A percentile compares a stretch with the other conserved stretches of the same genome.
Evolutionary conservation across 306 rosid species (phyloP).

Genomic region (Cucurbita argyrosperma): DNA sequence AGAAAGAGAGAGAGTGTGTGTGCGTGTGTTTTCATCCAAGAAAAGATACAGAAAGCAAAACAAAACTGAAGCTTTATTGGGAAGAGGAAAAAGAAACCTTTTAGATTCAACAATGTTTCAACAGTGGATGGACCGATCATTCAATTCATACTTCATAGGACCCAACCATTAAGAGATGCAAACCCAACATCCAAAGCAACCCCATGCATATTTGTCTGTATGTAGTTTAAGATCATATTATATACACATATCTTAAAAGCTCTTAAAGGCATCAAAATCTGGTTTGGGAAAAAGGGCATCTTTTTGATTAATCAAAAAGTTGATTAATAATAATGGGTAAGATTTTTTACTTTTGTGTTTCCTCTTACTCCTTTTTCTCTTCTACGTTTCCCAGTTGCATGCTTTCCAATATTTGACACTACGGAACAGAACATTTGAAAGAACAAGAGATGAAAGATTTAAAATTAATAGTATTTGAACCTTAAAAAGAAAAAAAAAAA

Average conservation of each 20-base stretch:
- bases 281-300: background rate
- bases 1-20: background rate
- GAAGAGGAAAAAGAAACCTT: conserved; percentile 4
- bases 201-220: background rate
- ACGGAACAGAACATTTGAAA: background rate
- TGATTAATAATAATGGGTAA: background rate
- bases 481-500: background rate
- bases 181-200: background rate
- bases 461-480: background rate
- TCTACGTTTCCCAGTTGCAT: background rate
- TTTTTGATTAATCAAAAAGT: background rate
- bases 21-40: conserved; percentile 1
- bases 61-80: conserved; percentile 11
- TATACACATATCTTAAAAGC: background rate
- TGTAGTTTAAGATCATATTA: too few species aligned
- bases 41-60: conserved; percentile 8
- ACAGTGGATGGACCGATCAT: background rate
- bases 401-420: background rate
- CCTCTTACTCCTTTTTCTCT: background rate
- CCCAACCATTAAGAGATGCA: background rate
- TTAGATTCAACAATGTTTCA: conserved; percentile 5
- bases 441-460: background rate
- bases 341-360: background rate
- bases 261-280: background rate
- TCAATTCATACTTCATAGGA: background rate